Conservation (phyloP, 352 stramenopile genomes). For the Phytophthora cactorum region DNA sequence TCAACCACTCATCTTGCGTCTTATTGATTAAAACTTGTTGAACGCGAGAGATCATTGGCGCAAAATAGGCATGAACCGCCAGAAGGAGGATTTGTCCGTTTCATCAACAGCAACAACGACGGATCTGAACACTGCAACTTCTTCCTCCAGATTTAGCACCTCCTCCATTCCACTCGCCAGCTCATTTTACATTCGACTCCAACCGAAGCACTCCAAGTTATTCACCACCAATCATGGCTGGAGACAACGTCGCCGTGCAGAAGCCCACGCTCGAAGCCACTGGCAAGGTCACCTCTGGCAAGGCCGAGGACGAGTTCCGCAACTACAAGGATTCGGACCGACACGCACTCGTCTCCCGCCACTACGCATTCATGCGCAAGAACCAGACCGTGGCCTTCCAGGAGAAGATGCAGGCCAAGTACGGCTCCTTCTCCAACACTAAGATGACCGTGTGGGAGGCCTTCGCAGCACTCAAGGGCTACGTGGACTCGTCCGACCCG, state of each 20-base stretch:
- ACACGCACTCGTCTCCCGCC: slow-evolving; percentile 69
- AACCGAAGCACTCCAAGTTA: neutral
- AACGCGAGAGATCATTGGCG: slow-evolving; percentile 5
- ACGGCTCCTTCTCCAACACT: slow-evolving; percentile 69
- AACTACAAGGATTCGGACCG: slow-evolving; percentile 81
- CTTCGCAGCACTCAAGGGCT: slow-evolving; percentile 89
- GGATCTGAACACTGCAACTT: slow-evolving; percentile 18
- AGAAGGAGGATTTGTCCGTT: slow-evolving; percentile 10
- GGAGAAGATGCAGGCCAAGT: slow-evolving; percentile 76
- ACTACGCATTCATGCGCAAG: slow-evolving; percentile 83
- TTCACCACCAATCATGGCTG: slow-evolving; percentile 20
- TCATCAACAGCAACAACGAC: too few relatives aligned
- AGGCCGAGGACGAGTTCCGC: slow-evolving; percentile 75
- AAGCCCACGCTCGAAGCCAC: slow-evolving; percentile 42
- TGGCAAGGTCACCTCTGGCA: slow-evolving; percentile 50
- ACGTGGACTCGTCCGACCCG: slow-evolving; percentile 94
- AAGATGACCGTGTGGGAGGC: slow-evolving; percentile 94
- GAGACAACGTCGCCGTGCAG: slow-evolving; percentile 9
- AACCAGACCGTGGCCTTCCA: slow-evolving; percentile 77
- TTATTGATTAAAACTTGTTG: neutral
- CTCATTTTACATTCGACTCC: slow-evolving; percentile 10
- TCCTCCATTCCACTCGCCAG: neutral
- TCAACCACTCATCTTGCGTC: slow-evolving; percentile 1
- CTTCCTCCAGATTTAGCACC: slow-evolving; percentile 1
- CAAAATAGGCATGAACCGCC: slow-evolving; percentile 2